Percentiles rank a stretch among this genome's conserved stretches.
Evolutionary conservation across 164 flowering plant species (phyloP).

Genomic region (Vitis labrusca): DNA sequence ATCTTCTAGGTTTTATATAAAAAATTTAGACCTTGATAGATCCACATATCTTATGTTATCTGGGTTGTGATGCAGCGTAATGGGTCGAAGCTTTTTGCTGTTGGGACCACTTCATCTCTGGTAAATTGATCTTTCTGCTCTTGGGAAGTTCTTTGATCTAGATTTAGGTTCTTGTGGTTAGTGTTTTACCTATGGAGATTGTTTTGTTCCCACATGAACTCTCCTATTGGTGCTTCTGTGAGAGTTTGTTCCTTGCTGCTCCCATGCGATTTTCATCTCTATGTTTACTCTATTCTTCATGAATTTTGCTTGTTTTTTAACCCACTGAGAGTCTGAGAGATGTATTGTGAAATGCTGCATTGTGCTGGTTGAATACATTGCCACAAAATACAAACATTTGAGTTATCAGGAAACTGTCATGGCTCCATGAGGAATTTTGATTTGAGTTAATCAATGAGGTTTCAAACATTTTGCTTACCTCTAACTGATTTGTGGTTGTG

Average conservation of each 20-base stretch:
- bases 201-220: background rate
- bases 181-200: background rate
- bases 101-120: constrained; percentile 91
- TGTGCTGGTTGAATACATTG: too few relatives aligned
- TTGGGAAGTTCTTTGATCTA: constrained; percentile 5
- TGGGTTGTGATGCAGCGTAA: constrained; percentile 62
- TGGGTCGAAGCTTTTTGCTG: constrained; percentile 93
- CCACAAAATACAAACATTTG: too few relatives aligned
- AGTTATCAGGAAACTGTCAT: too few relatives aligned
- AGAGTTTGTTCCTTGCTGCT: background rate
- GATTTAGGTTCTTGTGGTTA: background rate
- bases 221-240: background rate
- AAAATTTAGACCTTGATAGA: background rate
- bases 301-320: too few relatives aligned
- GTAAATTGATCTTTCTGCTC: constrained; percentile 33
- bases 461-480: too few relatives aligned
- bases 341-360: too few relatives aligned
- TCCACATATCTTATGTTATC: background rate
- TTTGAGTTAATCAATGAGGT: too few relatives aligned
- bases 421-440: too few relatives aligned
- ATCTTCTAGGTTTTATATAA: background rate
- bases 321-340: too few relatives aligned
- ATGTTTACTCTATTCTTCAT: too few relatives aligned
- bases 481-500: too few relatives aligned
- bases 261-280: too few relatives aligned